Evolutionary conservation across 345 rosid species (phyloP).

Genomic region (Heritiera fomes): DNA sequence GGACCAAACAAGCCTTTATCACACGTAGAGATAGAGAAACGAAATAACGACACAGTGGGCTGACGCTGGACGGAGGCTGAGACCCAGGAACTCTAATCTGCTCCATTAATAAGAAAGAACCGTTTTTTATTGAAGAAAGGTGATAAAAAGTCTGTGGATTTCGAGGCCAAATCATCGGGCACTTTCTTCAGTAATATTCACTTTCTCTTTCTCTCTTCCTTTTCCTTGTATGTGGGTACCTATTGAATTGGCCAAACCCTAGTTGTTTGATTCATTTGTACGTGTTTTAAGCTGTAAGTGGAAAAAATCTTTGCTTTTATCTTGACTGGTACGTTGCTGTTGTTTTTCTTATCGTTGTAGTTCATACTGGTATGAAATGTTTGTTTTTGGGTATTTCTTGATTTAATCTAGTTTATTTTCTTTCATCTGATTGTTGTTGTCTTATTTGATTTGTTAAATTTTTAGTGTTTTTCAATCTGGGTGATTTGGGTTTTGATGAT

Average conservation of each 20-base stretch:
- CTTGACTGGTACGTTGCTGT: not conserved
- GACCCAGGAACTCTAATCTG: slow-evolving; percentile 1
- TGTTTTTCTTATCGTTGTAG: not conserved
- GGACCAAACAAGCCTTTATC: slow-evolving; percentile 75
- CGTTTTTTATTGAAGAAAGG: not conserved
- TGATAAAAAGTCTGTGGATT: slow-evolving; percentile 26
- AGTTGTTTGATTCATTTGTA: not conserved
- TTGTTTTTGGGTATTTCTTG: slow-evolving; percentile 1
- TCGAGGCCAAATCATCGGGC: slow-evolving; percentile 47
- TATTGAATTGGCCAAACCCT: not conserved
- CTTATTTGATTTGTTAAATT: not conserved
- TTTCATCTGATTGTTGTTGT: not conserved
- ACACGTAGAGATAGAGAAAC: slow-evolving; percentile 15
- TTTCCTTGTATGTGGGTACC: not conserved
- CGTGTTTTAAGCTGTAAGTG: slow-evolving; percentile 13
- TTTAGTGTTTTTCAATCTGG: not conserved
- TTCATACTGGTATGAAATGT: not conserved
- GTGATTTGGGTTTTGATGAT: not conserved
- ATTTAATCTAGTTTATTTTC: not conserved
- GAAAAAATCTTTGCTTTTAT: not conserved
- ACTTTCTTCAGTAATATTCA: slow-evolving; percentile 34
- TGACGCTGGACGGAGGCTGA: slow-evolving; percentile 24
- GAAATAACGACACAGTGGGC: not conserved
- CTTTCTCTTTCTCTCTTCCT: not conserved
- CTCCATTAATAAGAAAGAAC: not conserved